Evolutionary conservation across 2,329 filamentous ascomycete species (phyloP).

Genomic region (Nothopassalora personata): DNA sequence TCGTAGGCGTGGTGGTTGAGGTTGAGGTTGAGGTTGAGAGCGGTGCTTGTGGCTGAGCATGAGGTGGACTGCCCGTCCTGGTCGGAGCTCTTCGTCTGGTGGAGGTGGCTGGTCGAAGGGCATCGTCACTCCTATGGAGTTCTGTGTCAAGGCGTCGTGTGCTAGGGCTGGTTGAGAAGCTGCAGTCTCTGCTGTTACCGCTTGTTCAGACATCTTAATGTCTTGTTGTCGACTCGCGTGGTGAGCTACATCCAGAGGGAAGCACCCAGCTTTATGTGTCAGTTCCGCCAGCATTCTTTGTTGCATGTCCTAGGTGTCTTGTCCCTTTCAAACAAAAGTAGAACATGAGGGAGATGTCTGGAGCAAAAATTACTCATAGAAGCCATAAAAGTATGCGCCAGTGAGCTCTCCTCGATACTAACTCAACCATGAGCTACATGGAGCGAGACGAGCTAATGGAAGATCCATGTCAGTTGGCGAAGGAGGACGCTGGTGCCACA

Average conservation of each 20-base stretch:
- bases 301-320: neutral
- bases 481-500: neutral
- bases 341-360: neutral
- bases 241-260: too few relatives aligned
- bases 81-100: neutral
- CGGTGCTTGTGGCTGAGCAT: neutral
- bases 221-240: neutral
- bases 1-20: neutral
- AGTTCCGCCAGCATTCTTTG: neutral
- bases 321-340: neutral
- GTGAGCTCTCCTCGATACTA: too few relatives aligned
- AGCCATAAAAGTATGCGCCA: too few relatives aligned
- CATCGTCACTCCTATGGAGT: neutral
- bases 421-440: neutral
- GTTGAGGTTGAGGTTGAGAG: neutral
- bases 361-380: too few relatives aligned
- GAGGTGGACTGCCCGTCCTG: neutral
- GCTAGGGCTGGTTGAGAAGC: neutral
- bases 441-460: neutral
- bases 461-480: neutral
- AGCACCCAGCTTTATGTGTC: neutral
- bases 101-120: neutral
- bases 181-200: neutral
- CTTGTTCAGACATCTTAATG: neutral
- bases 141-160: neutral